Percentiles rank a stretch among this genome's conserved stretches.
Conservation (phyloP, 345 rosid genomes). For the Hibiscus tridactylites region DNA sequence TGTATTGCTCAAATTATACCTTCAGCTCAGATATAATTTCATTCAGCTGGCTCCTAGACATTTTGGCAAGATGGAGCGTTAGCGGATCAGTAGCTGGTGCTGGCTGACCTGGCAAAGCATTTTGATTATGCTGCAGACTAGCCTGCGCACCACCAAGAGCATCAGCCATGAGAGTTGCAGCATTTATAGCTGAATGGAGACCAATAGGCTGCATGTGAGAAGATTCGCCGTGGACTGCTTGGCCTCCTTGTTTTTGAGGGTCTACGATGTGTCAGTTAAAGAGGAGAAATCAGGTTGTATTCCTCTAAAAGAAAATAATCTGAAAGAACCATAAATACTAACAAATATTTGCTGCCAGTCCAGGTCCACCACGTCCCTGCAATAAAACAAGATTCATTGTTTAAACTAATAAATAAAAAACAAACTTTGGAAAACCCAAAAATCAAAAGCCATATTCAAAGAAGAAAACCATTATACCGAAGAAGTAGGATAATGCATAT, state of each 20-base stretch:
- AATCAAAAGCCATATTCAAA: neutral
- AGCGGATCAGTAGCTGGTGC: slow-evolving; percentile 68
- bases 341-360: slow-evolving; percentile 50
- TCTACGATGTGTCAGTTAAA: slow-evolving; percentile 30
- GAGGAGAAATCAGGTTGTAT: neutral
- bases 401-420: slow-evolving; percentile 5
- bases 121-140: slow-evolving; percentile 41
- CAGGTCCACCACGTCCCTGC: slow-evolving; percentile 95
- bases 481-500: neutral
- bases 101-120: slow-evolving; percentile 37
- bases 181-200: slow-evolving; percentile 66
- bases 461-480: neutral
- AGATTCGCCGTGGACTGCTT: slow-evolving; percentile 39
- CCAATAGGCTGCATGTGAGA: slow-evolving; percentile 74
- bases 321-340: slow-evolving; percentile 17
- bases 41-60: slow-evolving; percentile 80
- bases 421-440: neutral
- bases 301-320: neutral
- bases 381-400: slow-evolving; percentile 15
- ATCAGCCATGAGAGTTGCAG: slow-evolving; percentile 72
- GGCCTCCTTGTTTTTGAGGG: slow-evolving; percentile 49
- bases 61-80: slow-evolving; percentile 76
- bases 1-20: slow-evolving; percentile 31
- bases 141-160: slow-evolving; percentile 72
- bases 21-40: slow-evolving; percentile 73